These are phyloP conservation scores for Paramecium pentaurelia DNA, from an alignment of 73 alveolate species.

Conservation along the genomic window DNA sequence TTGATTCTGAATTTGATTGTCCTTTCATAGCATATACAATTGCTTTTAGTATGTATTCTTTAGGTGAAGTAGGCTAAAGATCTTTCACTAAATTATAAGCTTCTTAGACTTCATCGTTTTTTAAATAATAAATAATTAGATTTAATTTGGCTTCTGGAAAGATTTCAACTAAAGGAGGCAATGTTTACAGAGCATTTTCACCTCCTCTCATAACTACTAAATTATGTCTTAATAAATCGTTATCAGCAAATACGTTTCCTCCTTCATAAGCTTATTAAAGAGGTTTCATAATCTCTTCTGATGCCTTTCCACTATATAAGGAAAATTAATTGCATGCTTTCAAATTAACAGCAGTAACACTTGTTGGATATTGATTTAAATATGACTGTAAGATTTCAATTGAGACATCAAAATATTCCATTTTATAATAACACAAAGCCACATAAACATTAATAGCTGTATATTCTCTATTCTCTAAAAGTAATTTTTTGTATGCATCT, in stretches of 20 bases:
- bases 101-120: slow-evolving; percentile 89
- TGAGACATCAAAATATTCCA: slow-evolving; percentile 96
- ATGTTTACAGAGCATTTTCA: slow-evolving; percentile 91
- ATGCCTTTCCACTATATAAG: slow-evolving; percentile 96
- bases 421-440: slow-evolving; percentile 97
- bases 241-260: slow-evolving; percentile 94
- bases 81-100: slow-evolving; percentile 96
- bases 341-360: slow-evolving; percentile 91
- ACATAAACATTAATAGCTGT: slow-evolving; percentile 93
- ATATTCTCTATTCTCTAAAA: slow-evolving; percentile 86
- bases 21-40: slow-evolving; percentile 98
- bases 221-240: slow-evolving; percentile 96
- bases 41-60: slow-evolving; percentile 96
- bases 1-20: slow-evolving; percentile 77
- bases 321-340: slow-evolving; percentile 98
- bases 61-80: slow-evolving; percentile 94
- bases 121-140: slow-evolving; percentile 90
- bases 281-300: slow-evolving; percentile 92
- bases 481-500: slow-evolving; percentile 79
- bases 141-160: slow-evolving; percentile 98
- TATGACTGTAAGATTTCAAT: slow-evolving; percentile 89
- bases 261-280: slow-evolving; percentile 77
- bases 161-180: slow-evolving; percentile 95
- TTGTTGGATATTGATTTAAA: slow-evolving; percentile 73
- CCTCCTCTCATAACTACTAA: slow-evolving; percentile 97